phyloP scores from a whole-genome alignment of 2,329 filamentous ascomycete genomes.

The Venturia pyrina region DNA sequence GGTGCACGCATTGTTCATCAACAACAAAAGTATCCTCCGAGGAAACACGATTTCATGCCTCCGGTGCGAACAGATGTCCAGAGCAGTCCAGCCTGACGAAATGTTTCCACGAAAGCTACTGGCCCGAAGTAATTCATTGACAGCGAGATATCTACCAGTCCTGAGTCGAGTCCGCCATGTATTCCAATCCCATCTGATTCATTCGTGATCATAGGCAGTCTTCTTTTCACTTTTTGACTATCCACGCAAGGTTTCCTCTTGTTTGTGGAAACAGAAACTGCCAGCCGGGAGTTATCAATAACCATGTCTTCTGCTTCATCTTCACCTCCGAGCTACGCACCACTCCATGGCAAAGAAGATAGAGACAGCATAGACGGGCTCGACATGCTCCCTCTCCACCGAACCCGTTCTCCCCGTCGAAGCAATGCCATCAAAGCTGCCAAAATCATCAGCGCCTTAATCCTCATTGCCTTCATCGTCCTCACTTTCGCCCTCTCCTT shows the following conservation, averaged over 20 bases:
- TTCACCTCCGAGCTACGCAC: constrained; percentile 7
- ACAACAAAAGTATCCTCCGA: not conserved
- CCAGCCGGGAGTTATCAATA: not conserved
- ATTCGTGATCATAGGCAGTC: not conserved
- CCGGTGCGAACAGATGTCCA: not conserved
- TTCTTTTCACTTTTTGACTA: not conserved
- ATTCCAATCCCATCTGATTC: not conserved
- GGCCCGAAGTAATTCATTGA: not conserved
- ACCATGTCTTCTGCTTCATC: constrained; percentile 7
- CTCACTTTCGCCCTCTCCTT: constrained; percentile 10
- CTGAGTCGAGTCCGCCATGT: not conserved
- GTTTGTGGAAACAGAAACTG: not conserved
- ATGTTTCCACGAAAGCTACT: not conserved
- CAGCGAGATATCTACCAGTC: not conserved
- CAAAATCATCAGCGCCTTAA: constrained; percentile 4
- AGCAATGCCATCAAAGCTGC: not conserved
- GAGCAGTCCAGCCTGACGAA: not conserved
- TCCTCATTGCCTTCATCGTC: constrained; percentile 8
- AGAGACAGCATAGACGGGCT: constrained; percentile 10
- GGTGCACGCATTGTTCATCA: not conserved
- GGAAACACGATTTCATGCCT: not conserved
- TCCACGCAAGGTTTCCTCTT: not conserved
- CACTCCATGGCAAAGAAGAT: constrained; percentile 10
- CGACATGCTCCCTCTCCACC: constrained; percentile 11
- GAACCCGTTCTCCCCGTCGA: not conserved